Evolutionary conservation across 2,329 filamentous ascomycete genomes (phyloP), one percentile per base, ranked within the genome.

Genomic region (Calonectria pseudoturangicola): DNA sequence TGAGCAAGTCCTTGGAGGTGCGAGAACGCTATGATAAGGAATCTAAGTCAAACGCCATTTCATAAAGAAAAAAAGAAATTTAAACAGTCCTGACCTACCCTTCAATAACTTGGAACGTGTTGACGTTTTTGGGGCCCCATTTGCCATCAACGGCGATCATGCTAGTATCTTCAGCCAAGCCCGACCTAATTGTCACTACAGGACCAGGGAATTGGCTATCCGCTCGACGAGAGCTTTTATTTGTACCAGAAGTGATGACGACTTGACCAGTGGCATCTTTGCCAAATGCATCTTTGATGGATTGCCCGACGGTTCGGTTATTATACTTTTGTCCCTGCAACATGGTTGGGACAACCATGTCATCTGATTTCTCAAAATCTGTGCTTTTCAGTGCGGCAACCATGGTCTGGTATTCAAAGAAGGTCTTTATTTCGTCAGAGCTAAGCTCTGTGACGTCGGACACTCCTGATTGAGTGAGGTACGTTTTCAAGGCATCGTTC

Each of bases 91-190:
- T 3, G 4, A 15, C 54, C 41, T 41, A 58, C 54, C 54, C 54
- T 58, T 58, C 33, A 41, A 58, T 58, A n/a, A 58, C 39, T 27
- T 58, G 54, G 33, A 58, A 58, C 2, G 21, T 41, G 6, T 58
- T 58, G 33, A 33, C 25, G 4, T 41, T 27, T 5, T 58, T 58
- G 12, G 54, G 3, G 13, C 54, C 54, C 54, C 54, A 58, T 41
- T 58, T n/a, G n/a, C 33, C 54, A 13, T 58, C 54, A 27, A 58
- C n/a, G n/a, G 54, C 54, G 4, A 58, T 58, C 54, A 58, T 58
- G 0, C 41, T 27, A 7, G 54, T 58, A 16, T 58, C 33, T 16
- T 58, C 33, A 41, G 54, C 54, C 33, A 58, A 27, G 13, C 54
- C 54, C 1, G 54, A 58, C 13, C 54, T 58, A 12, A 58, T 25